Conservation (phyloP, 805 yeast species). For the Candida lessepsii region DNA sequence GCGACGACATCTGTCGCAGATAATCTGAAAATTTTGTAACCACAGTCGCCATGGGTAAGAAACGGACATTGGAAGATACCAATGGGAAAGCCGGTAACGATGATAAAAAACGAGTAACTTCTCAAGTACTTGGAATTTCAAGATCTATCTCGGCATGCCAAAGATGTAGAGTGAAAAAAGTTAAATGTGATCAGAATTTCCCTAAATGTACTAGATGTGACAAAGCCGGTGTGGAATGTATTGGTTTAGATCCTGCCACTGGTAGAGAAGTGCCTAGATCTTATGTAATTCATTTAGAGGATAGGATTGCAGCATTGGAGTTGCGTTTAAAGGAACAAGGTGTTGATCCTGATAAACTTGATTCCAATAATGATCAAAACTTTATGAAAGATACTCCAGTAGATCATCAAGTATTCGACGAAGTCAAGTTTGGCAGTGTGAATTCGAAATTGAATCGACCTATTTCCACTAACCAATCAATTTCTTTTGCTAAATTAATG, state of each 20-base stretch:
- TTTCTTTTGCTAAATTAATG: slow-evolving; percentile 74
- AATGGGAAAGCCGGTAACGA: background rate
- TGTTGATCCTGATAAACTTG: slow-evolving; percentile 23
- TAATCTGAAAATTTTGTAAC: background rate
- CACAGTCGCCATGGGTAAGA: slow-evolving; percentile 1
- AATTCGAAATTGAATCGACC: slow-evolving; percentile 9
- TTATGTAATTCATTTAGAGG: slow-evolving; percentile 71
- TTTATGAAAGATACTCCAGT: background rate
- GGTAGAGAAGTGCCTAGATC: slow-evolving; percentile 85
- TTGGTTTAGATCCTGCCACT: slow-evolving; percentile 83
- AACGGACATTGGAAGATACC: slow-evolving; percentile 1
- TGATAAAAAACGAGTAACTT: slow-evolving; percentile 6
- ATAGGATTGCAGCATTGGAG: slow-evolving; percentile 58
- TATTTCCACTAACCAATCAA: slow-evolving; percentile 19
- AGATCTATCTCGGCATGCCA: slow-evolving; percentile 82
- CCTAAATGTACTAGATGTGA: slow-evolving; percentile 65
- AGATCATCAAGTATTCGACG: slow-evolving; percentile 7
- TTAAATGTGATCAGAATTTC: slow-evolving; percentile 65
- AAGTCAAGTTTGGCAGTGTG: slow-evolving; percentile 14
- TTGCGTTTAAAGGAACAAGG: slow-evolving; percentile 44
- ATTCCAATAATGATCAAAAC: background rate
- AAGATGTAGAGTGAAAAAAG: slow-evolving; percentile 69
- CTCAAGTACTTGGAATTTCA: slow-evolving; percentile 39
- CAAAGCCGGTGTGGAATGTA: slow-evolving; percentile 69
- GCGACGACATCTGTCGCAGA: slow-evolving; percentile 4